phyloP scores from a whole-genome alignment of 1,284 basidiomycete species.

The Boletus calvinii region DNA sequence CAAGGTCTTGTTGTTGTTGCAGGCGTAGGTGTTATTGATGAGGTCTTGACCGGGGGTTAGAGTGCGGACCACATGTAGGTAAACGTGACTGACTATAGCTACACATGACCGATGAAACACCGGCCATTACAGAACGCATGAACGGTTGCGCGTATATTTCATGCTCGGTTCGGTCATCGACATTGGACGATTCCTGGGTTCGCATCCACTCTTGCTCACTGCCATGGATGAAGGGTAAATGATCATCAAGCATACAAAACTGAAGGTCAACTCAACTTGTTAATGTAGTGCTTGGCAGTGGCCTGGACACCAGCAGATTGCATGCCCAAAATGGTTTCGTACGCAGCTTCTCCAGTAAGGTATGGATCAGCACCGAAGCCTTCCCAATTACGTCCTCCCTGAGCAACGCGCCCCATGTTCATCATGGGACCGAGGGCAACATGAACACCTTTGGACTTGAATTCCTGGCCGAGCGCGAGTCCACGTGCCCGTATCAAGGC shows the following conservation, averaged over 20 bases:
- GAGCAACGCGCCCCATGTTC: constrained; percentile 46
- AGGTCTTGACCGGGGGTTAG: constrained; percentile 24
- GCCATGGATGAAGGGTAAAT: constrained; percentile 30
- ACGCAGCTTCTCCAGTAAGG: constrained; percentile 62
- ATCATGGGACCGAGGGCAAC: constrained; percentile 58
- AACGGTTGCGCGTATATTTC: constrained; percentile 64
- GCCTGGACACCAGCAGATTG: constrained; percentile 66
- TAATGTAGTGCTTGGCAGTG: constrained; percentile 65
- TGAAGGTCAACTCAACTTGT: constrained; percentile 43
- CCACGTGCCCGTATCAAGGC: constrained; percentile 60
- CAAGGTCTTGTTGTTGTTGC: constrained; percentile 52
- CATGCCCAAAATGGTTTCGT: constrained; percentile 58
- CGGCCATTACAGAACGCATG: constrained; percentile 47
- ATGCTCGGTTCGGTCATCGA: constrained; percentile 66
- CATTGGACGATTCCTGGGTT: constrained; percentile 43
- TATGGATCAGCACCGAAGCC: constrained; percentile 68
- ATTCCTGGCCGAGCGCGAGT: constrained; percentile 70
- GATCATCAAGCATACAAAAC: not conserved
- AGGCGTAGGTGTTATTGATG: constrained; percentile 53
- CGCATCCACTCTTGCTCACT: constrained; percentile 44
- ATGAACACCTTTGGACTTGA: constrained; percentile 72
- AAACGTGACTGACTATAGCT: constrained; percentile 53
- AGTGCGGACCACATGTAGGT: not conserved
- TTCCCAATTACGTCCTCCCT: constrained; percentile 73
- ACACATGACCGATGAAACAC: constrained; percentile 72